Conservation (phyloP, 495 filamentous ascomycete species). For the Tuber brumale region DNA sequence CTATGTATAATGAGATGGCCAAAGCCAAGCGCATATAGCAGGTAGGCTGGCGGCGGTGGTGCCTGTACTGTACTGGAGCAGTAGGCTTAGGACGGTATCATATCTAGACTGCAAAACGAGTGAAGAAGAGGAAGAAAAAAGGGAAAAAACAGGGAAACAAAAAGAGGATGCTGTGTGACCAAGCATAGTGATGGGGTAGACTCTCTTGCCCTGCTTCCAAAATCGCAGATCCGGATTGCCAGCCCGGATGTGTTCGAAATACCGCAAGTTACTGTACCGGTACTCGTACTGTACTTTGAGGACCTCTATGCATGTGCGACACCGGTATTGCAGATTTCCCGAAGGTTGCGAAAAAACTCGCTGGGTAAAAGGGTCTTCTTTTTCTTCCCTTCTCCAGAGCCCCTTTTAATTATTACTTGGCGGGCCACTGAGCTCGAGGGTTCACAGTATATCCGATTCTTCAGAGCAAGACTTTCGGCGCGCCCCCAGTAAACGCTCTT, state of each 20-base stretch:
- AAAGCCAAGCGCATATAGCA: not conserved
- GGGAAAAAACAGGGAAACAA: not conserved
- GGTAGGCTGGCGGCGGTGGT: not conserved
- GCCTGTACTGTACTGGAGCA: no score
- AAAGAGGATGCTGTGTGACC: not conserved
- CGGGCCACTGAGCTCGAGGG: not conserved
- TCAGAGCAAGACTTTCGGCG: not conserved
- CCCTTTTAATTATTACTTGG: not conserved
- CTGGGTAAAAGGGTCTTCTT: not conserved
- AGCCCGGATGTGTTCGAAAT: not conserved
- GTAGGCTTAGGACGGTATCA: not conserved
- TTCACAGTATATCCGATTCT: not conserved
- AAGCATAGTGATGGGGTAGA: not conserved
- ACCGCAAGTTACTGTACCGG: no score
- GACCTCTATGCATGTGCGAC: not conserved
- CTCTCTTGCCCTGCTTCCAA: not conserved
- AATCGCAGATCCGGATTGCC: not conserved
- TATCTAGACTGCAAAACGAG: not conserved
- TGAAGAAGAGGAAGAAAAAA: not conserved
- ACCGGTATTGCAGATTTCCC: not conserved
- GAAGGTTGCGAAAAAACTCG: not conserved
- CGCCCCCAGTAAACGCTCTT: not conserved
- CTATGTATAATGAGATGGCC: not conserved
- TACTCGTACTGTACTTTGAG: no score
- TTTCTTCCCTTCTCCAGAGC: not conserved